A percentile compares a stretch with the other conserved stretches of the same genome.
Evolutionary conservation across 768 basidiomycete genomes (phyloP).

Genomic region (Tricholoma saponaceum): DNA sequence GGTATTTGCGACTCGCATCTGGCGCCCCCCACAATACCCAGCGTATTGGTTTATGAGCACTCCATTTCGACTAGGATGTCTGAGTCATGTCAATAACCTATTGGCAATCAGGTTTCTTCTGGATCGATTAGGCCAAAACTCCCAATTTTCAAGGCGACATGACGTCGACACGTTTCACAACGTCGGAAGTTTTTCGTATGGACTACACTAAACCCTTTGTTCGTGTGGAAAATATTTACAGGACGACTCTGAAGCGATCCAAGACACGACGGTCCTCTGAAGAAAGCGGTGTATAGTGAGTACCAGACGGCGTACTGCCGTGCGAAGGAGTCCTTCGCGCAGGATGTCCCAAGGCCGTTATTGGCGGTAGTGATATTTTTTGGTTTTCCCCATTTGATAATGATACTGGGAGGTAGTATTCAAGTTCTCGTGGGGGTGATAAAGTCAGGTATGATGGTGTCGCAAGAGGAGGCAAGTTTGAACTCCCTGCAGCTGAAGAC

Average conservation of each 20-base stretch:
- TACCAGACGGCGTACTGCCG: background rate
- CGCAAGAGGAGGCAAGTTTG: slow-evolving; percentile 12
- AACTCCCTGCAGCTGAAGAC: slow-evolving; percentile 4
- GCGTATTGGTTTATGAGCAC: background rate
- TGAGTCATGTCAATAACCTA: background rate
- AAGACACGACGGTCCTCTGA: slow-evolving; percentile 58
- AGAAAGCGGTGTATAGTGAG: slow-evolving; percentile 37
- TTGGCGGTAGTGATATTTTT: slow-evolving; percentile 16
- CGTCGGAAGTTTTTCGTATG: background rate
- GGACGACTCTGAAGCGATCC: slow-evolving; percentile 49
- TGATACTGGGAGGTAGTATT: slow-evolving; percentile 9
- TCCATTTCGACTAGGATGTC: background rate
- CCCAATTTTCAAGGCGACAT: background rate
- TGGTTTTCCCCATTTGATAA: slow-evolving; percentile 3
- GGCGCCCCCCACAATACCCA: slow-evolving; percentile 1
- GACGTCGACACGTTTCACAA: background rate
- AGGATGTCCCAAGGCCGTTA: slow-evolving; percentile 8
- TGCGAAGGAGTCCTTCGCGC: slow-evolving; percentile 6
- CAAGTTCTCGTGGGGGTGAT: slow-evolving; percentile 12
- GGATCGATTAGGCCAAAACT: background rate
- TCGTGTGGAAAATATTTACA: slow-evolving; percentile 24
- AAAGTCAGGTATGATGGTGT: slow-evolving; percentile 10
- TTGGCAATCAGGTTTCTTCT: background rate
- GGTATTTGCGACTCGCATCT: slow-evolving; percentile 15
- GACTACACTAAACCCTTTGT: background rate